Conservation (phyloP, 768 basidiomycete species). For the Macrolepiota dolichaula region DNA sequence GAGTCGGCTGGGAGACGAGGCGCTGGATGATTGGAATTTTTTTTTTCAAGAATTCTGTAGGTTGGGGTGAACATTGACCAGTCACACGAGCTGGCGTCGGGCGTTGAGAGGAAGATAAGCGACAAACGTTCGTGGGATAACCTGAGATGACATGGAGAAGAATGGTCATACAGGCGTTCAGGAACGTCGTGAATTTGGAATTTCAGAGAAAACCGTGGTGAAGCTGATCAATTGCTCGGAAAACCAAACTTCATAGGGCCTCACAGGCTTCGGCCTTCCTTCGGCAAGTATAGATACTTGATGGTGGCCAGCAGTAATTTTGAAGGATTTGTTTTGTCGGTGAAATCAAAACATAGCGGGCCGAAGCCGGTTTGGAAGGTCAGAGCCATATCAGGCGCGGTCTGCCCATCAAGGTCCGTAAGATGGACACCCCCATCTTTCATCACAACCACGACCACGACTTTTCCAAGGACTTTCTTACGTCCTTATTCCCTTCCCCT, state of each 20-base stretch:
- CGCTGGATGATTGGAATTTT: background rate
- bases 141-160: background rate
- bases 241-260: background rate
- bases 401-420: background rate
- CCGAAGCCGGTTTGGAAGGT: background rate
- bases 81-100: background rate
- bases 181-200: background rate
- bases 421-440: slow-evolving; percentile 4
- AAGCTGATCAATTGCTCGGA: background rate
- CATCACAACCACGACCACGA: slow-evolving; percentile 5
- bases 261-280: background rate
- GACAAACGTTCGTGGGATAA: slow-evolving; percentile 1
- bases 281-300: background rate
- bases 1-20: background rate
- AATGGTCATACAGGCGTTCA: background rate
- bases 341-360: background rate
- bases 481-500: slow-evolving; percentile 16
- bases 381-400: slow-evolving; percentile 4
- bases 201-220: background rate
- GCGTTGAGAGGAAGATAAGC: background rate
- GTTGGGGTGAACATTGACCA: background rate
- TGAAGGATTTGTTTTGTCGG: background rate
- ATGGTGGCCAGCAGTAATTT: background rate
- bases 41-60: background rate
- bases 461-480: slow-evolving; percentile 20